A percentile compares a stretch with the other conserved stretches of the same genome.
Conservation (phyloP, 2,329 filamentous ascomycete species). For the Penicillium sp. region DNA sequence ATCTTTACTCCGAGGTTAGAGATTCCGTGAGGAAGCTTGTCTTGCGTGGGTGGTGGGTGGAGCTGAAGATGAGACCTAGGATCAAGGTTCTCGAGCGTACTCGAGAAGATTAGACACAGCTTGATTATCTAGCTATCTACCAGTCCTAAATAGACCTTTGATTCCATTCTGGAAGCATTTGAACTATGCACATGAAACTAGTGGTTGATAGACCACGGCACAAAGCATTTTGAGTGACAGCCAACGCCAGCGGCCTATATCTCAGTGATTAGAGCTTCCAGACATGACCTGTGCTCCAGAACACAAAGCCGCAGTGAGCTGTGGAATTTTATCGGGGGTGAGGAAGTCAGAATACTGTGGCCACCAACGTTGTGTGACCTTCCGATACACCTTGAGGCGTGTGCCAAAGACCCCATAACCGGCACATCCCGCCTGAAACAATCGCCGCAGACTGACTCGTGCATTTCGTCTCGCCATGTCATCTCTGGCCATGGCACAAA, state of each 20-base stretch:
- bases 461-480: neutral
- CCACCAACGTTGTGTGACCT: neutral
- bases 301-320: neutral
- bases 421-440: neutral
- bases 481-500: neutral
- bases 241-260: no score
- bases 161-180: neutral
- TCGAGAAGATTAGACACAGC: constrained; percentile 8
- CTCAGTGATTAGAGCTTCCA: no score
- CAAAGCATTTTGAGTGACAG: no score
- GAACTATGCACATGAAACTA: no score
- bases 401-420: neutral
- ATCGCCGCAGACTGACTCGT: neutral
- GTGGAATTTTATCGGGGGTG: neutral
- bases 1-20: constrained; percentile 36
- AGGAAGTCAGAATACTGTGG: neutral
- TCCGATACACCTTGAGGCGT: neutral
- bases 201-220: no score
- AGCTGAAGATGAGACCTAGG: constrained; percentile 60
- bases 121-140: neutral
- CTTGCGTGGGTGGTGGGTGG: constrained; percentile 61
- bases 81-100: constrained; percentile 55
- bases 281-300: neutral
- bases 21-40: constrained; percentile 37
- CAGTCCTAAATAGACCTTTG: neutral